A percentile compares a stretch with the other conserved stretches of the same genome.
Evolutionary conservation across 805 yeast species (phyloP).

Genomic region (Saccharomycopsis synnaedendra): DNA sequence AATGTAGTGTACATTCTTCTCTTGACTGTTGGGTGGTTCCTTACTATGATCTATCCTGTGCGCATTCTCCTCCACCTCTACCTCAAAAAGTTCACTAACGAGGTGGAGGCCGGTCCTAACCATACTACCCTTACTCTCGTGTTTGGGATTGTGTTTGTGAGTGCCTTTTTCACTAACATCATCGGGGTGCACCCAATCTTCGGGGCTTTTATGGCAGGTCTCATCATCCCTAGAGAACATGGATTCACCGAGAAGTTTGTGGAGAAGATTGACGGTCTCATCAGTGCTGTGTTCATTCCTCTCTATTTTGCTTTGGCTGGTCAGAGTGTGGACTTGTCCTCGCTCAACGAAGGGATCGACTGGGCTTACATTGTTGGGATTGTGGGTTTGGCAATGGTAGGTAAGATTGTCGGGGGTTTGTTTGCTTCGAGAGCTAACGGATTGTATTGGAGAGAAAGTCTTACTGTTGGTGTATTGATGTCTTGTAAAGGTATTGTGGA

Average conservation of each 20-base stretch:
- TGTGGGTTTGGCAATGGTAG: constrained; percentile 53
- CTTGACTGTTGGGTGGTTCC: constrained; percentile 58
- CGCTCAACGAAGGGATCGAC: constrained; percentile 51
- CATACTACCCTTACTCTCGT: constrained; percentile 55
- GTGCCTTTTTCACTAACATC: constrained; percentile 72
- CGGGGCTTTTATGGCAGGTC: constrained; percentile 74
- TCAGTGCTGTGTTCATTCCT: constrained; percentile 61
- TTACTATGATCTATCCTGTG: constrained; percentile 47
- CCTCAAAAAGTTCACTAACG: constrained; percentile 37
- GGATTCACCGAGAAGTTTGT: constrained; percentile 60
- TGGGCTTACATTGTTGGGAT: constrained; percentile 73
- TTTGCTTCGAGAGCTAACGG: constrained; percentile 52
- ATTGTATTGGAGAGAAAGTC: constrained; percentile 59
- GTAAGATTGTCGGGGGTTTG: constrained; percentile 59
- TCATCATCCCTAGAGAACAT: constrained; percentile 65
- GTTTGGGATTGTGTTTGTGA: constrained; percentile 46
- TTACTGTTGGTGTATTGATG: constrained; percentile 72
- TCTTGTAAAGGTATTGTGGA: constrained; percentile 86
- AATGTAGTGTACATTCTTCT: constrained; percentile 59
- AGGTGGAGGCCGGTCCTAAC: constrained; percentile 36
- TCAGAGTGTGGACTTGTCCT: constrained; percentile 54
- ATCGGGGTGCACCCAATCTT: constrained; percentile 82
- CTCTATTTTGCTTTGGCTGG: constrained; percentile 77
- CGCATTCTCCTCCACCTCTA: constrained; percentile 35
- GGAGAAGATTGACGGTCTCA: constrained; percentile 68